Evolutionary conservation across 495 filamentous ascomycete genomes (phyloP), one percentile per base, ranked within the genome.

Genomic region (Trichocladium antarcticum): DNA sequence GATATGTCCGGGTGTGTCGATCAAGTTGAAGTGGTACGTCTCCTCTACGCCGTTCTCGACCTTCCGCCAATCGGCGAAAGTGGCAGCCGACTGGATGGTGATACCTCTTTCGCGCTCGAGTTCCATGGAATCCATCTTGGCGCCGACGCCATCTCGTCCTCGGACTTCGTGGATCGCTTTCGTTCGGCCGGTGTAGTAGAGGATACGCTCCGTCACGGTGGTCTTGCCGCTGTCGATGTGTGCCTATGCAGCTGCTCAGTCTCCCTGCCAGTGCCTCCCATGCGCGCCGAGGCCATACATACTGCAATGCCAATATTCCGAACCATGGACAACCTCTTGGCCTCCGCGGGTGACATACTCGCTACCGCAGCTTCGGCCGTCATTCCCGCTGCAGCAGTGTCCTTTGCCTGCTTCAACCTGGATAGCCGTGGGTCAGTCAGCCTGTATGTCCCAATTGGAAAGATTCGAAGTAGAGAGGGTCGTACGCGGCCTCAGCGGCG

Each of bases 71-170:
- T 99, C 89, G 69, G 89, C 94, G 66, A 94, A 99, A 1, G 92
- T 98, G 19, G 92, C 92, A 35, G 92, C 92, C 45, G 89, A 95
- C 70, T 98, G 90, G 55, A 98, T 98, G 47, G 92, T 98, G 64
- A 98, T 98, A 62, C 92, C 92, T 74, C 96, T 92, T 62, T 98
- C 92, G 63, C 92, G 77, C 68, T 99, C 93, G 53, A 99, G 70
- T 42, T 97, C 93, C 93, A 99, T 99, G 8, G 89, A 95, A 74
- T 99, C 93, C 93, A 99, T 99, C 72, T 99, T 99, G 39, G 93
- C 93, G 57, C 93, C 93, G 16, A 97, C 88, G 32, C 83, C 80
- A 72, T 99, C 93, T 57, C 87, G 87, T 31, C 93, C 93, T 54
- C 93, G 79, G 27, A 99, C 93, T 70, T 99, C 93, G 69, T 99